phyloP scores from a whole-genome alignment of 129 eudicot species.

The Artemisia annua region DNA sequence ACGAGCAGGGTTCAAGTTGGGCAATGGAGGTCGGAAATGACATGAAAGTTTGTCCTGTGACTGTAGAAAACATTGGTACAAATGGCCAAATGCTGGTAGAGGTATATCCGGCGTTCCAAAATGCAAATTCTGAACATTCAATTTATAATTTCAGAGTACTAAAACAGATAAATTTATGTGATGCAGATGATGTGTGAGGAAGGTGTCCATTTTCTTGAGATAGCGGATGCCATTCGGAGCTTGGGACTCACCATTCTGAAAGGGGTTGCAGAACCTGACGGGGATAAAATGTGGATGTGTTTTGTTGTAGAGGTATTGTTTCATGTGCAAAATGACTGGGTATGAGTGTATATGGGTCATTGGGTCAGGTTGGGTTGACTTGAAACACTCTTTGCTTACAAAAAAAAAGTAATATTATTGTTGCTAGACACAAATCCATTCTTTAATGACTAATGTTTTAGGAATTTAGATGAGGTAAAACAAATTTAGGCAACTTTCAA shows the following conservation, averaged over 20 bases:
- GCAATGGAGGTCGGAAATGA: slow-evolving; percentile 92
- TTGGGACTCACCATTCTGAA: slow-evolving; percentile 77
- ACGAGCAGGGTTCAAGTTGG: slow-evolving; percentile 95
- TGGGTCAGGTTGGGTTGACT: no score
- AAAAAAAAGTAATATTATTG: no score
- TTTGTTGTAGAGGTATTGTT: slow-evolving; percentile 84
- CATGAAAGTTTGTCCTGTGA: slow-evolving; percentile 72
- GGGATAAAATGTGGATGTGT: slow-evolving; percentile 72
- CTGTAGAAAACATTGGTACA: slow-evolving; percentile 72
- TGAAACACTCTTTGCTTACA: no score
- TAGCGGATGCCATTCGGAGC: slow-evolving; percentile 76
- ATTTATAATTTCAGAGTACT: neutral
- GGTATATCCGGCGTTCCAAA: slow-evolving; percentile 39
- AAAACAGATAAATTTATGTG: neutral
- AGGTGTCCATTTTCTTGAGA: slow-evolving; percentile 69
- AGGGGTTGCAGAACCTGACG: slow-evolving; percentile 73
- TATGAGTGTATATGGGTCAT: no score
- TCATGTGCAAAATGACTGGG: neutral
- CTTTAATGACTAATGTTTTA: no score
- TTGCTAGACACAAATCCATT: no score
- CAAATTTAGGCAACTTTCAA: no score
- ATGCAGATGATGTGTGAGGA: slow-evolving; percentile 87
- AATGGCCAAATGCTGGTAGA: slow-evolving; percentile 87
- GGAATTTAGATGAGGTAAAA: no score
- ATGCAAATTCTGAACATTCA: neutral